Evolutionary conservation across 2,329 filamentous ascomycete species (phyloP), one percentile per base, ranked within the genome.

Genomic region (Fusarium sp.): DNA sequence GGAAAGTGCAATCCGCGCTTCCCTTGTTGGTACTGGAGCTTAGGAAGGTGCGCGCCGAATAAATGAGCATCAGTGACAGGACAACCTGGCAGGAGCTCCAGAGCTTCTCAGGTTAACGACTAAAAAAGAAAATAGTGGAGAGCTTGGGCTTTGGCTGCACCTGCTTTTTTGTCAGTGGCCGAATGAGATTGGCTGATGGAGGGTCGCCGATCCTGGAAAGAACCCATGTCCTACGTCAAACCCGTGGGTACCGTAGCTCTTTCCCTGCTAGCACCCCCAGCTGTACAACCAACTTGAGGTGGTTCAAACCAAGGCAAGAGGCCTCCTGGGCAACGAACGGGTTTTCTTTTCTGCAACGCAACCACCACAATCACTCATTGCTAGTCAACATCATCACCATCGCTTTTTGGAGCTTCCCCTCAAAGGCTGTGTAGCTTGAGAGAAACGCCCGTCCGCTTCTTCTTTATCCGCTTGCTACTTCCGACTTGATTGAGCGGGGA

Each of bases 151-250:
- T 61, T 46, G 53, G 51, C 44, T 42, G 45, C 30, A 40, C 42
- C 52, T 51, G 60, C 52, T 54, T 33, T 33, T 18, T 40, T 45
- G 44, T 41, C 44, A 38, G 20, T 18, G 20, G 38, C 8, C 34
- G 12, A 40, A 63, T 38, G 8, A 20, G n/a, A 38, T 45, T 36
- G 42, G 62, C 20, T 47, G 46, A 42, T 47, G 34, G 16, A 45
- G 44, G 30, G 31, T 44, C 31, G 36, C 18, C 30, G 50, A 67
- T 69, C 47, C 33, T 33, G 36, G 36, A 12, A 30, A 18, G 26
- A 40, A 62, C 52, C 66, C 66, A 70, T 69, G 66, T 67, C 47
- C 66, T 69, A 69, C 66, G 66, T 70, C 66, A 69, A 70, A 45
- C 42, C 42, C 41, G 36, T 36, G 38, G 46, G 45, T 49, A 50